phyloP scores from a whole-genome alignment of 2,329 filamentous ascomycete genomes.

The Aspergillus calidoustus region DNA sequence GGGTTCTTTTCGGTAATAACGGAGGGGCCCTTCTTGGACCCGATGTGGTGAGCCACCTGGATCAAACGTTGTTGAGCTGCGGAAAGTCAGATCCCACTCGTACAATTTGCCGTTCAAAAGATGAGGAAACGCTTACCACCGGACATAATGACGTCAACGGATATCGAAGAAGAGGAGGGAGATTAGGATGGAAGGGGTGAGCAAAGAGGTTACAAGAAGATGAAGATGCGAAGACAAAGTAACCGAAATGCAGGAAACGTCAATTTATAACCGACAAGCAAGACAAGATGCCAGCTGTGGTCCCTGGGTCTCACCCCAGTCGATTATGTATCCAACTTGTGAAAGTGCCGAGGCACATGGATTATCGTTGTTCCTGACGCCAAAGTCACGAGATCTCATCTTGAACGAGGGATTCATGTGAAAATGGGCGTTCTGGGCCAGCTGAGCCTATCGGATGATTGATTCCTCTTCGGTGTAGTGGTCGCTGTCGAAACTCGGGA shows the following conservation, averaged over 20 bases:
- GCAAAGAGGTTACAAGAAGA: not conserved
- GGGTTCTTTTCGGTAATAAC: slow-evolving; percentile 54
- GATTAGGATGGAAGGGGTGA: slow-evolving; percentile 10
- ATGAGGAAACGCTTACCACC: slow-evolving; percentile 37
- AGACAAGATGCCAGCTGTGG: slow-evolving; percentile 12
- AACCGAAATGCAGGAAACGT: slow-evolving; percentile 7
- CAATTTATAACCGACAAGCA: slow-evolving; percentile 24
- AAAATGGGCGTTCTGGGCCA: slow-evolving; percentile 15
- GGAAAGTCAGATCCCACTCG: slow-evolving; percentile 11
- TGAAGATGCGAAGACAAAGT: slow-evolving; percentile 6
- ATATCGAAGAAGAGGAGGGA: slow-evolving; percentile 2
- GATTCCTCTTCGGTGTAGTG: not conserved
- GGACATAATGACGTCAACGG: slow-evolving; percentile 45
- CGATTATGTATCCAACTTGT: slow-evolving; percentile 28
- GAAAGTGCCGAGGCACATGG: slow-evolving; percentile 40
- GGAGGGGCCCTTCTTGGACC: slow-evolving; percentile 40
- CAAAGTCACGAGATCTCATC: slow-evolving; percentile 31
- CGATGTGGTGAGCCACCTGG: slow-evolving; percentile 63
- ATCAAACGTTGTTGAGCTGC: slow-evolving; percentile 62
- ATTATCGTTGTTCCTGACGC: slow-evolving; percentile 31
- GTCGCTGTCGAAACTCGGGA: slow-evolving; percentile 10
- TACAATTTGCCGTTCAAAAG: not conserved
- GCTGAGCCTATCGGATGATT: not conserved
- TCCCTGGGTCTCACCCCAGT: slow-evolving; percentile 10
- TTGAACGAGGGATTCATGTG: slow-evolving; percentile 27